Percentiles rank a stretch among this genome's conserved stretches.
phyloP scores from a whole-genome alignment of 2,329 filamentous ascomycete genomes.

The Calycina marina region DNA sequence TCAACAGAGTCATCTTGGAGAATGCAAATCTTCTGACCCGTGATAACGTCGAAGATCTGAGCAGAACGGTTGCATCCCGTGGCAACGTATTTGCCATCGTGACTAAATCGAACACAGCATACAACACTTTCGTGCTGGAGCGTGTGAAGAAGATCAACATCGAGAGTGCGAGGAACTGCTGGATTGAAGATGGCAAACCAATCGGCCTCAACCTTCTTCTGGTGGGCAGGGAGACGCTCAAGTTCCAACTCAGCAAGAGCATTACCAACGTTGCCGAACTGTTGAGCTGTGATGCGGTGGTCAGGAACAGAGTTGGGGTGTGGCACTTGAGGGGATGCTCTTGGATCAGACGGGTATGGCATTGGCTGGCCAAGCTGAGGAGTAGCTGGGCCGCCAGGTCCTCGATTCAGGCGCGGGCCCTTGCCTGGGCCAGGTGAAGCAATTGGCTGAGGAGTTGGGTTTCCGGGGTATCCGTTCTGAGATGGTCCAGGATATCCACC shows the following conservation, averaged over 20 bases:
- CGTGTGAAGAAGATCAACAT: constrained; percentile 89
- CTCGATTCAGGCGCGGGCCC: constrained; percentile 43
- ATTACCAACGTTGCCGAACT: constrained; percentile 42
- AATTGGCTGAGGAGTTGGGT: constrained; percentile 70
- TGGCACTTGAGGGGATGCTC: constrained; percentile 70
- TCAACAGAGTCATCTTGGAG: constrained; percentile 81
- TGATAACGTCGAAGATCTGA: constrained; percentile 92
- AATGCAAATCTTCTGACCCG: constrained; percentile 75
- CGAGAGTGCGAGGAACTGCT: constrained; percentile 71
- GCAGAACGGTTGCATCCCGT: constrained; percentile 97
- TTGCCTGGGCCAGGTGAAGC: constrained; percentile 77
- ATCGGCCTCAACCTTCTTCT: constrained; percentile 79
- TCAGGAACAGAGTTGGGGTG: constrained; percentile 57
- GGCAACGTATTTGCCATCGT: constrained; percentile 88
- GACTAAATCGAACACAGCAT: constrained; percentile 93
- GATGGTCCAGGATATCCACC: constrained; percentile 37
- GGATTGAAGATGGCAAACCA: constrained; percentile 99
- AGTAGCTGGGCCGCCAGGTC: constrained; percentile 62
- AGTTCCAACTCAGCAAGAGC: constrained; percentile 76
- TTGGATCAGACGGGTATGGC: constrained; percentile 61
- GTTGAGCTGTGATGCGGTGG: constrained; percentile 27
- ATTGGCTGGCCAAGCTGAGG: constrained; percentile 83
- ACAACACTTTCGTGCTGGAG: constrained; percentile 91
- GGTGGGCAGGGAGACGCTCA: constrained; percentile 68
- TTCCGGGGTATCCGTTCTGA: constrained; percentile 63